Percentiles rank a stretch among this genome's conserved stretches.
These are phyloP conservation scores for Nakazawaea populi DNA, from an alignment of 805 yeast genomes.

Conservation along the genomic window DNA sequence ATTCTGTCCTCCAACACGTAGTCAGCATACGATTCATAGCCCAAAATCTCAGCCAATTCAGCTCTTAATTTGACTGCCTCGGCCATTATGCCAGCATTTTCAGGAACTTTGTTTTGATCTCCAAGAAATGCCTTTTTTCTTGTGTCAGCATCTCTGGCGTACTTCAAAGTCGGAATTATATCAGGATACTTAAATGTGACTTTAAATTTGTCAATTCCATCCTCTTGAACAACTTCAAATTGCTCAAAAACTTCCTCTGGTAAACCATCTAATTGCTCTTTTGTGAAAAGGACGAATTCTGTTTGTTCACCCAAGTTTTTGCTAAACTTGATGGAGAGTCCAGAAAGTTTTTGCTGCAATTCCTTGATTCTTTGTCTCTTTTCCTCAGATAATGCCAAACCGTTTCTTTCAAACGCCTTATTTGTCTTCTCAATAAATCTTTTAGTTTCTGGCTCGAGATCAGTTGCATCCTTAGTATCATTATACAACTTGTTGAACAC, in stretches of 20 bases:
- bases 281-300: conserved; percentile 53
- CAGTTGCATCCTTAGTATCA: conserved; percentile 23
- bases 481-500: conserved; percentile 50
- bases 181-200: conserved; percentile 84
- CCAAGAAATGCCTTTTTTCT: conserved; percentile 62
- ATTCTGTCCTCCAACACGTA: conserved; percentile 70
- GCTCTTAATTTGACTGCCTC: conserved; percentile 59
- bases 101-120: conserved; percentile 61
- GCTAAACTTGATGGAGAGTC: conserved; percentile 47
- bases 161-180: conserved; percentile 67
- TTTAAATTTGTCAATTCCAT: conserved; percentile 36
- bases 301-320: conserved; percentile 70
- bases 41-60: conserved; percentile 55
- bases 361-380: conserved; percentile 50
- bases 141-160: conserved; percentile 58
- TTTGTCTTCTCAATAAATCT: conserved; percentile 54
- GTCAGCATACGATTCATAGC: conserved; percentile 64
- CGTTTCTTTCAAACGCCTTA: conserved; percentile 57
- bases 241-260: conserved; percentile 58
- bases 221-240: conserved; percentile 41
- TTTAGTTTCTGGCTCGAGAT: conserved; percentile 46
- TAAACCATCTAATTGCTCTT: conserved; percentile 66
- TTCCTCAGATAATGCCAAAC: conserved; percentile 55
- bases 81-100: conserved; percentile 54
- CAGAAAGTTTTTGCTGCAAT: conserved; percentile 55